These are phyloP conservation scores for Halophytophthora batemanensis DNA, from an alignment of 352 stramenopile genomes.

Conservation along the genomic window DNA sequence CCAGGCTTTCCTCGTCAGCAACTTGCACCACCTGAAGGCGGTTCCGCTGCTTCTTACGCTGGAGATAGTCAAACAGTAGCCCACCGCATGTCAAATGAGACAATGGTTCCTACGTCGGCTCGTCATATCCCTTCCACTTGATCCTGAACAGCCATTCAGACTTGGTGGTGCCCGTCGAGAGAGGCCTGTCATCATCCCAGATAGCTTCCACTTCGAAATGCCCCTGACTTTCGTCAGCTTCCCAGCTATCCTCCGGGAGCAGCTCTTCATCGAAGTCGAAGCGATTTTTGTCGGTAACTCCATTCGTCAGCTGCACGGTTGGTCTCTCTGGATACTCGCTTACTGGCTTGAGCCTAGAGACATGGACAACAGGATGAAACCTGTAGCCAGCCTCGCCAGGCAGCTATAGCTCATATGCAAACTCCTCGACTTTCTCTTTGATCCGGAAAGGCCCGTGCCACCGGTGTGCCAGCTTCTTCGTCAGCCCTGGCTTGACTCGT, in stretches of 20 bases:
- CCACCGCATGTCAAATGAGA: slow-evolving; percentile 3
- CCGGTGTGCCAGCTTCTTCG: slow-evolving; percentile 1
- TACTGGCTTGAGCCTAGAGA: too few relatives aligned
- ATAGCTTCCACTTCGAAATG: slow-evolving; percentile 1
- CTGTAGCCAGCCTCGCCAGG: too few relatives aligned
- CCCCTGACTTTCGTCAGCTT: not conserved
- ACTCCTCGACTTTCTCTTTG: too few relatives aligned
- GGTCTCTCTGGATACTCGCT: too few relatives aligned
- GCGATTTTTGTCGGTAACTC: too few relatives aligned
- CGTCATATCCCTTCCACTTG: slow-evolving; percentile 3
- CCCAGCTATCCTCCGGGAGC: slow-evolving; percentile 16
- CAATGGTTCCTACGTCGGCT: slow-evolving; percentile 3
- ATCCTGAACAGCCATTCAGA: not conserved
- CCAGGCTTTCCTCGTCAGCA: slow-evolving; percentile 9
- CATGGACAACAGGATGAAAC: too few relatives aligned
- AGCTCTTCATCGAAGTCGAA: slow-evolving; percentile 26
- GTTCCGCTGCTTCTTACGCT: not conserved
- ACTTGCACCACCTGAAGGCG: slow-evolving; percentile 7
- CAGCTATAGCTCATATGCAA: too few relatives aligned
- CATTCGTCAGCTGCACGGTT: too few relatives aligned
- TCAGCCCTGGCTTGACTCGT: not conserved
- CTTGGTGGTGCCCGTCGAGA: not conserved
- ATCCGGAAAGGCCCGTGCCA: slow-evolving; percentile 23
- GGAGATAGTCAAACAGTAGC: slow-evolving; percentile 5
- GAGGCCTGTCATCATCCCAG: not conserved